Conservation (phyloP, 2,329 filamentous ascomycete species). For the Botrytis galanthina region DNA sequence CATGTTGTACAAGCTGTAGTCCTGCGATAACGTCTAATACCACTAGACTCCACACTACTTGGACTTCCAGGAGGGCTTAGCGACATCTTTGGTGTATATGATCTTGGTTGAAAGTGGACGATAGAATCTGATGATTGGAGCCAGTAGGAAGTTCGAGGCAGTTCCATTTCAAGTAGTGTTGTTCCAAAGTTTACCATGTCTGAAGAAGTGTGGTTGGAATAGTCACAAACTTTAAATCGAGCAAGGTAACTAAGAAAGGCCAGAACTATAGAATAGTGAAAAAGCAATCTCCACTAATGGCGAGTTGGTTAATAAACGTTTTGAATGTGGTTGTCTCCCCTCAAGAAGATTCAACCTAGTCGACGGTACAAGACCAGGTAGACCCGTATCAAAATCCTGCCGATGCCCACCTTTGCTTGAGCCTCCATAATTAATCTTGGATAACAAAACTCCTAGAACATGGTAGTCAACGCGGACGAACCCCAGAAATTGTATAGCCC, state of each 20-base stretch:
- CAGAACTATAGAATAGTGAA: not conserved
- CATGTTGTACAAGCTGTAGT: conserved; percentile 14
- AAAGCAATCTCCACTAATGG: not conserved
- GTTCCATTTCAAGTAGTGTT: not conserved
- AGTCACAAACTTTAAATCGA: no score
- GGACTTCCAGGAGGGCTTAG: not conserved
- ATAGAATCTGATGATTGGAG: not conserved
- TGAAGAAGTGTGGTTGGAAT: not conserved
- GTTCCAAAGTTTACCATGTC: not conserved
- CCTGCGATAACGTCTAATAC: conserved; percentile 14
- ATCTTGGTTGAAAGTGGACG: not conserved
- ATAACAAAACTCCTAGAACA: not conserved
- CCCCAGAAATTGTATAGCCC: not conserved
- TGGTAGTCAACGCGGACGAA: not conserved
- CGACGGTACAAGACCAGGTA: not conserved
- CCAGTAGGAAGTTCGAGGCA: not conserved
- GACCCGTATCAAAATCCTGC: conserved; percentile 1
- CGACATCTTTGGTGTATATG: not conserved
- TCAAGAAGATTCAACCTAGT: not conserved
- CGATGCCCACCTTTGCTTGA: not conserved
- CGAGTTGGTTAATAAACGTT: not conserved
- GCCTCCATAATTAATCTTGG: not conserved
- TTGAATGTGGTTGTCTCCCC: not conserved
- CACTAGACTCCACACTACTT: not conserved
- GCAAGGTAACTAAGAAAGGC: not conserved